A percentile compares a stretch with the other conserved stretches of the same genome.
These are phyloP conservation scores for Amauroascus niger DNA, from an alignment of 2,329 filamentous ascomycete species.

Conservation along the genomic window DNA sequence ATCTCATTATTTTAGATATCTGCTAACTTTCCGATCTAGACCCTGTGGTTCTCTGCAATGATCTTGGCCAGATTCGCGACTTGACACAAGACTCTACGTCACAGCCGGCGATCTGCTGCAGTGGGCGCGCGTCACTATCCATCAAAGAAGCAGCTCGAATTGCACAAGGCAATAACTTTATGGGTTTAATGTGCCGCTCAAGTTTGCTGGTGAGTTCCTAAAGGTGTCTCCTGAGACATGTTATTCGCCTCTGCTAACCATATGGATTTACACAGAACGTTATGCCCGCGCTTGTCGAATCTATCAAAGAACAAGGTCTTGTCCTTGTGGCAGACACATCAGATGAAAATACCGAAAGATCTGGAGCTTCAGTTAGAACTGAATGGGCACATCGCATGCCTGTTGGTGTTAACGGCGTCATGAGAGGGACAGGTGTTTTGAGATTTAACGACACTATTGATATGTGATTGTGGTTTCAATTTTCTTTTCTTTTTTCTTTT, in stretches of 20 bases:
- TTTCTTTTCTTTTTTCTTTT: neutral
- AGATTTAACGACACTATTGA: constrained; percentile 90
- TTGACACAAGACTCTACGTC: constrained; percentile 30
- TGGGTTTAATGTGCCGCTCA: constrained; percentile 89
- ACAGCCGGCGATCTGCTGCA: constrained; percentile 44
- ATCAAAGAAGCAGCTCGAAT: constrained; percentile 93
- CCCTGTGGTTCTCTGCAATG: constrained; percentile 89
- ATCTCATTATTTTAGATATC: no score
- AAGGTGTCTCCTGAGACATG: neutral
- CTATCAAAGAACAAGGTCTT: constrained; percentile 87
- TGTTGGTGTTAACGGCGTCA: constrained; percentile 75
- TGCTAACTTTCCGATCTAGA: constrained; percentile 39
- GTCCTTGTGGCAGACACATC: constrained; percentile 86
- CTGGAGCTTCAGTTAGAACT: constrained; percentile 18
- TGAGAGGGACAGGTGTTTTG: constrained; percentile 78
- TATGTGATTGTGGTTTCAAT: constrained; percentile 35
- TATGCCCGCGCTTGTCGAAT: constrained; percentile 82
- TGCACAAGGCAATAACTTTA: constrained; percentile 92
- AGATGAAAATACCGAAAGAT: constrained; percentile 39
- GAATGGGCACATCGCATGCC: constrained; percentile 49
- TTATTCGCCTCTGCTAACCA: constrained; percentile 4
- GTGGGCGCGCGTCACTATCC: constrained; percentile 65
- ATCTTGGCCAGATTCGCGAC: constrained; percentile 55
- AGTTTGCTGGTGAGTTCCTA: constrained; percentile 61
- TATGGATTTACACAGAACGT: constrained; percentile 58